These are phyloP conservation scores for Phlyctochytrium planicorne DNA, from an alignment of 192 early-diverging fungal genomes.

Conservation along the genomic window DNA sequence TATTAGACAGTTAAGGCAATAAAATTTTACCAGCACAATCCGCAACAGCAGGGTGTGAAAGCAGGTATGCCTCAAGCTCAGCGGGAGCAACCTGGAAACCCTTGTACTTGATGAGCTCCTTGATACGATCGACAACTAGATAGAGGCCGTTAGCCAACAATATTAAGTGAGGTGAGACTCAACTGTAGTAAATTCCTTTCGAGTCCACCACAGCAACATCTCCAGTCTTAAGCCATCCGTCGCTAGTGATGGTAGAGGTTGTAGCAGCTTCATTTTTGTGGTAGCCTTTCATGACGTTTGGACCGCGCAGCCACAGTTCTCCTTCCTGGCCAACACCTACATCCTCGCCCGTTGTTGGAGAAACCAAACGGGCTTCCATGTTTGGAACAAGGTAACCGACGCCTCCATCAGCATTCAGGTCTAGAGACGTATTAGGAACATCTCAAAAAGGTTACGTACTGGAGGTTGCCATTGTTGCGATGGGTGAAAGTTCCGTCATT, in stretches of 20 bases:
- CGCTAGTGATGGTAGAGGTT: conserved; percentile 62
- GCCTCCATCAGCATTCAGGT: conserved; percentile 44
- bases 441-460: background rate
- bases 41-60: conserved; percentile 67
- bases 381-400: conserved; percentile 73
- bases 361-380: conserved; percentile 71
- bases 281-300: conserved; percentile 89
- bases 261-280: conserved; percentile 78
- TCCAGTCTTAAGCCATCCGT: conserved; percentile 78
- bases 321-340: conserved; percentile 58
- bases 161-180: background rate
- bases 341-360: conserved; percentile 66
- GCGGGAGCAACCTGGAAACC: conserved; percentile 82
- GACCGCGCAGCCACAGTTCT: conserved; percentile 85
- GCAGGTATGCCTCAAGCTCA: conserved; percentile 76
- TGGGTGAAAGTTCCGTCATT: conserved; percentile 69
- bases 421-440: background rate
- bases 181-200: conserved; percentile 52
- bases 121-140: conserved; percentile 71
- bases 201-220: conserved; percentile 74
- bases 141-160: no score
- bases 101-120: conserved; percentile 95
- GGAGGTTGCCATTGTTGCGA: conserved; percentile 30
- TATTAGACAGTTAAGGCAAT: background rate
- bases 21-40: conserved; percentile 25